These are phyloP conservation scores for Colletotrichum sp. DNA, from an alignment of 2,329 filamentous ascomycete genomes.

Conservation along the genomic window DNA sequence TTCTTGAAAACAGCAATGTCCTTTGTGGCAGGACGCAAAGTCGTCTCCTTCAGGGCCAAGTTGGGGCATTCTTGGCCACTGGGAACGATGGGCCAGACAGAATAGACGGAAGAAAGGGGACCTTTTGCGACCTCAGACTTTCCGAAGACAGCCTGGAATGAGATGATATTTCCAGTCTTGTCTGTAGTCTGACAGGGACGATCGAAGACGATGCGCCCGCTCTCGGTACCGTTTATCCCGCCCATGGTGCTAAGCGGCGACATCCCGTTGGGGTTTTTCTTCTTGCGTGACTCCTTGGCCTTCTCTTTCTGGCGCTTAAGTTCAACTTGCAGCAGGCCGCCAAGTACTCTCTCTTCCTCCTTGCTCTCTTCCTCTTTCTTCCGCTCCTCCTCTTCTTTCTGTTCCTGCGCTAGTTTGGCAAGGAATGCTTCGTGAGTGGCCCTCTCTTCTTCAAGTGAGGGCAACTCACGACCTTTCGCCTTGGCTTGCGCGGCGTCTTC, in stretches of 20 bases:
- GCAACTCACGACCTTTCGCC: slow-evolving; percentile 76
- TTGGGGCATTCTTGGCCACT: slow-evolving; percentile 61
- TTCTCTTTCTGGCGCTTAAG: slow-evolving; percentile 70
- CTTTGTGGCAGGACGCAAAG: slow-evolving; percentile 60
- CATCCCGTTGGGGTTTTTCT: slow-evolving; percentile 54
- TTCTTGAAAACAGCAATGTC: slow-evolving; percentile 73
- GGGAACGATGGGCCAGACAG: slow-evolving; percentile 71
- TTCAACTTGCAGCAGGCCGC: slow-evolving; percentile 75
- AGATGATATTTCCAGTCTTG: slow-evolving; percentile 64
- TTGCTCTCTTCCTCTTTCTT: slow-evolving; percentile 61
- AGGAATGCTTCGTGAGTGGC: slow-evolving; percentile 80
- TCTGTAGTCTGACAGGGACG: slow-evolving; percentile 69
- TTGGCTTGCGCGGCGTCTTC: slow-evolving; percentile 85
- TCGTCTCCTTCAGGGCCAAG: slow-evolving; percentile 77
- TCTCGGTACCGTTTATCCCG: slow-evolving; percentile 35
- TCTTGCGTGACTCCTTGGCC: slow-evolving; percentile 67
- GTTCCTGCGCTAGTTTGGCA: slow-evolving; percentile 62
- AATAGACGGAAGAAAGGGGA: slow-evolving; percentile 70
- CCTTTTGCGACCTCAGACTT: slow-evolving; percentile 71
- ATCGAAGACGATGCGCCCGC: slow-evolving; percentile 65
- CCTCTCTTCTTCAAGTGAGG: slow-evolving; percentile 88
- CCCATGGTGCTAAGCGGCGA: slow-evolving; percentile 35
- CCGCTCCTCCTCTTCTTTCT: slow-evolving; percentile 56
- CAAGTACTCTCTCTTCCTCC: slow-evolving; percentile 74
- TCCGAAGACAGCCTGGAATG: slow-evolving; percentile 74